Conservation (phyloP, 305 asterid genomes). For the Fraxinus sp. region DNA sequence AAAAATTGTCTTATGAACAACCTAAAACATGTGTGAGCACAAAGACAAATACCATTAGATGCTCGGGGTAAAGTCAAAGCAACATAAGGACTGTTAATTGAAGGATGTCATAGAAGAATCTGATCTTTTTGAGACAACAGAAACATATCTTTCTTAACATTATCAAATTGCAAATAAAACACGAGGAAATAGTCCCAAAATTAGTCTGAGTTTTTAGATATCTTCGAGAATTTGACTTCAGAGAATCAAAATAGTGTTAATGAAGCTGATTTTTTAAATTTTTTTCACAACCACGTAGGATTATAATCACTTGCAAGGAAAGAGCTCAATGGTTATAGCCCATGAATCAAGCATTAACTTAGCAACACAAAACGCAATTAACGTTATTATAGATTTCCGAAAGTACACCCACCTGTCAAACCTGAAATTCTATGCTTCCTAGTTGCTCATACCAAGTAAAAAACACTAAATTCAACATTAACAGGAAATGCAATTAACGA, state of each 20-base stretch:
- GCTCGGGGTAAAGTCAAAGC: background rate
- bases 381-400: background rate
- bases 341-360: background rate
- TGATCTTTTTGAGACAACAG: background rate
- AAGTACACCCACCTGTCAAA: background rate
- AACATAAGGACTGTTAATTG: background rate
- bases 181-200: background rate
- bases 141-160: background rate
- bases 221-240: background rate
- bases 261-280: background rate
- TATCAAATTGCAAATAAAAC: background rate
- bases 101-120: background rate
- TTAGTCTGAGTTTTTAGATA: background rate
- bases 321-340: background rate
- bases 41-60: background rate
- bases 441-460: background rate
- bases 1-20: background rate
- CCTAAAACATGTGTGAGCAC: background rate
- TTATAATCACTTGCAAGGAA: background rate
- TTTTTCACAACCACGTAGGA: background rate
- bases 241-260: background rate
- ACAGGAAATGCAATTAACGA: background rate
- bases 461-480: background rate
- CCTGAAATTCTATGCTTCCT: background rate
- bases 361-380: background rate